Evolutionary conservation across 1,284 basidiomycete species (phyloP), one percentile per base, ranked within the genome.

Genomic region (Apiotrichum montevideense): DNA sequence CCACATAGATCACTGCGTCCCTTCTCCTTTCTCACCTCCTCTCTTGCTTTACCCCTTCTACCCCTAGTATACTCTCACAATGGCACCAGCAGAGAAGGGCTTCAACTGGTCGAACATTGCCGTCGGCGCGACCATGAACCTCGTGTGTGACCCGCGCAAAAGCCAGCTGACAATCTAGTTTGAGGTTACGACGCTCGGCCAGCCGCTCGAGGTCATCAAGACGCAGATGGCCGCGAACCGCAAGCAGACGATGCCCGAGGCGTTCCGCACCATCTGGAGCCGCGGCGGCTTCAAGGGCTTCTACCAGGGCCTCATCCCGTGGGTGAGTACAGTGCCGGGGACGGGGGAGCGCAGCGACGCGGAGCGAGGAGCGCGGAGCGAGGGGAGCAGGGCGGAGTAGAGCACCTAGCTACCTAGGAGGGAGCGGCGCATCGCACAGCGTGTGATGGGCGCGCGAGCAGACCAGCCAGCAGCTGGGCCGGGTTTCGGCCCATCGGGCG

Each of bases 101-200:
- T 84, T 97, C 72, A 94, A 84, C 79, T 98, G 93, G 93, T 94
- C 91, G 70, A 98, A 98, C 81, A 97, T 98, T 79, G 95, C 94
- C 64, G 90, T 98, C 77, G 94, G 94, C 79, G 91, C 81, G 66
- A 93, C 92, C 70, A 96, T 96, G 90, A 93, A 95, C 81, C 88
- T 95, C 88, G 89, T 91, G 79, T 61, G 58, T 50, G 4, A 15
- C 13, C 50, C n/a, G 35, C 33, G 52, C 21, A 32, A 32, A 29
- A 9, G 21, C 21, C 7, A 44, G 55, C 41, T 49, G 51, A 46
- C 56, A 37, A 15, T 5, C 33, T 54, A 64, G 59, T 72, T 74
- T 59, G 77, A 81, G 87, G 95, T 98, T 62, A 97, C 96, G 55
- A 98, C 96, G 10, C 84, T 98, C 44, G 96, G 96, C 46, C 96